A percentile compares a stretch with the other conserved stretches of the same genome.
phyloP scores from a whole-genome alignment of 2,329 filamentous ascomycete genomes.

The Xylaria sp. region DNA sequence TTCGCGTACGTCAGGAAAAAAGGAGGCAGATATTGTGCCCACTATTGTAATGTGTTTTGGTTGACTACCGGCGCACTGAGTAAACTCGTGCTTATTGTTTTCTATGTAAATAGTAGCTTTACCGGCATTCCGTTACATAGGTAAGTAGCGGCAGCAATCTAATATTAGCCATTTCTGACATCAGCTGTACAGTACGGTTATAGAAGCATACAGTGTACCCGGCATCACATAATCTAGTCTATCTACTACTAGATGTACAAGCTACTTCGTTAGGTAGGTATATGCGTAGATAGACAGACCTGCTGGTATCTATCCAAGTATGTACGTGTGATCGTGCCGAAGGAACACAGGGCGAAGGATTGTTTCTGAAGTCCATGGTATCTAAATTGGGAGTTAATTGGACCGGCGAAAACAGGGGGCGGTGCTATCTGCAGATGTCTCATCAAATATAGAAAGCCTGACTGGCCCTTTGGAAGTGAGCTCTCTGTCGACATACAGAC shows the following conservation, averaged over 20 bases:
- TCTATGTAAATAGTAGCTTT: too few relatives aligned
- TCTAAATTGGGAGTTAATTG: background rate
- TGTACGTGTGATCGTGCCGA: background rate
- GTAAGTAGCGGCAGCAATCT: background rate
- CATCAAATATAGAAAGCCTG: background rate
- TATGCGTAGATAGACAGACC: background rate
- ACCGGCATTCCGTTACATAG: too few relatives aligned
- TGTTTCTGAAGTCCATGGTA: background rate
- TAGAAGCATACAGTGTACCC: background rate
- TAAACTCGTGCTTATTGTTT: too few relatives aligned
- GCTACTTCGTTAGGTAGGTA: background rate
- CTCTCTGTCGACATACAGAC: background rate
- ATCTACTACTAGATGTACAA: background rate
- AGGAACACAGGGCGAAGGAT: background rate
- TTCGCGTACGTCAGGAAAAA: too few relatives aligned
- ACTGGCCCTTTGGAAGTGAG: background rate
- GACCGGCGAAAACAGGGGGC: background rate
- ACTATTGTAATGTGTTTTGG: too few relatives aligned
- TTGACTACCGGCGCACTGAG: too few relatives aligned
- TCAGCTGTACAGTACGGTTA: background rate
- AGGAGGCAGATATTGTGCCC: too few relatives aligned
- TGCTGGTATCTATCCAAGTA: background rate
- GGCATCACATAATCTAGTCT: background rate
- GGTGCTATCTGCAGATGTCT: too few relatives aligned
- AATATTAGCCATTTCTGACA: slow-evolving; percentile 2